Evolutionary conservation across 1,284 basidiomycete species (phyloP).

Genomic region (Rhodotorula sp.): DNA sequence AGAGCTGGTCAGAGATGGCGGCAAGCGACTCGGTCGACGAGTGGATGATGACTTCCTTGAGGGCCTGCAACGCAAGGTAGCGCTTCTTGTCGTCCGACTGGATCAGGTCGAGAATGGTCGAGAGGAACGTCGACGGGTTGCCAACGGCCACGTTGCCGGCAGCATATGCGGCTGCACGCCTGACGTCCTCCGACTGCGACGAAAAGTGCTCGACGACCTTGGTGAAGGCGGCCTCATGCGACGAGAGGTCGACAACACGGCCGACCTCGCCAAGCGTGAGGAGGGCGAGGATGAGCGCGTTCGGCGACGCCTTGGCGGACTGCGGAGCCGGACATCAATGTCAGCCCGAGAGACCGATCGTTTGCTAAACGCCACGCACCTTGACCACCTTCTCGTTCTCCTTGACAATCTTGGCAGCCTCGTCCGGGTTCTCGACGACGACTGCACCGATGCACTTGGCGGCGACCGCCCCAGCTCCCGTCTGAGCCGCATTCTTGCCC

Average conservation of each 20-base stretch:
- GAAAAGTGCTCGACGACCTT: conserved; percentile 70
- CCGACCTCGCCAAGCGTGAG: conserved; percentile 87
- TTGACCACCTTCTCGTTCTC: conserved; percentile 75
- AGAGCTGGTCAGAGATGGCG: conserved; percentile 77
- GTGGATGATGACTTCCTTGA: conserved; percentile 95
- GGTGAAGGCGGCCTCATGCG: conserved; percentile 69
- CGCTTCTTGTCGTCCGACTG: conserved; percentile 69
- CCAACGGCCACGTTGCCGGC: conserved; percentile 94
- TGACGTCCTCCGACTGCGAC: conserved; percentile 74
- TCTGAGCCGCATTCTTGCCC: not conserved
- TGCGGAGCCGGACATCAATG: conserved; percentile 43
- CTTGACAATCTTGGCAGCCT: conserved; percentile 64
- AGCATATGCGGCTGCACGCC: conserved; percentile 85
- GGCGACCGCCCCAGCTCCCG: conserved; percentile 57
- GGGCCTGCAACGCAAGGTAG: conserved; percentile 78
- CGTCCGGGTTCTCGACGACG: conserved; percentile 63
- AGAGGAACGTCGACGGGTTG: conserved; percentile 78
- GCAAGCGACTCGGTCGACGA: conserved; percentile 78
- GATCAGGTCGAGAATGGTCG: conserved; percentile 76
- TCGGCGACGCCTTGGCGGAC: conserved; percentile 63
- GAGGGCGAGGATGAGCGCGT: conserved; percentile 73
- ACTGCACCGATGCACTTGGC: conserved; percentile 79
- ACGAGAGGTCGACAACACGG: conserved; percentile 76
- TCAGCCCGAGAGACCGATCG: not conserved
- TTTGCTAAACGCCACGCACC: conserved; percentile 52